A percentile compares a stretch with the other conserved stretches of the same genome.
phyloP scores from a whole-genome alignment of 163 green algal species.

The Volvox carteri region DNA sequence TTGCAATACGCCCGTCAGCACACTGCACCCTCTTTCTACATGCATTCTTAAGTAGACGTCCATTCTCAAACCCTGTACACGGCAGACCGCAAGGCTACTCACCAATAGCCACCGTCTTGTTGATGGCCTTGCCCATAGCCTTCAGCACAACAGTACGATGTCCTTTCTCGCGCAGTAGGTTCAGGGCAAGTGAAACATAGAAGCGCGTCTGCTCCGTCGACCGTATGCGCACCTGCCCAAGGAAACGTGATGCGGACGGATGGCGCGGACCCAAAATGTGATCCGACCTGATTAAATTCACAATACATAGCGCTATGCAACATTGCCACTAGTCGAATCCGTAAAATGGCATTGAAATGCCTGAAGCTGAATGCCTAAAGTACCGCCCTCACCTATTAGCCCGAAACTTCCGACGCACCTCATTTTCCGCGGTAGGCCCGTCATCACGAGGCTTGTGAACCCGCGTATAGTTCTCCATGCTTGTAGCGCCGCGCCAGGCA shows the following conservation, averaged over 20 bases:
- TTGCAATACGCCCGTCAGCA: no score
- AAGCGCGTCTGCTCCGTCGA: slow-evolving; percentile 79
- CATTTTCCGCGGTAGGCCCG: slow-evolving; percentile 26
- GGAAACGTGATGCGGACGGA: not conserved
- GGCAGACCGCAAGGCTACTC: not conserved
- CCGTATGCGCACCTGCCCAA: slow-evolving; percentile 81
- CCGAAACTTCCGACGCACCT: slow-evolving; percentile 23
- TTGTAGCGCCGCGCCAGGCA: not conserved
- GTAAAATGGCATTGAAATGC: no score
- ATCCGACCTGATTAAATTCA: not conserved
- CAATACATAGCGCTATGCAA: not conserved
- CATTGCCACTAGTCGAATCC: no score
- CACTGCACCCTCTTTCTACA: no score
- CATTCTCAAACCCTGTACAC: no score
- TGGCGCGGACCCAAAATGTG: not conserved
- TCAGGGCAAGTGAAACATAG: slow-evolving; percentile 86
- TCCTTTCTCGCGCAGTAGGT: slow-evolving; percentile 84
- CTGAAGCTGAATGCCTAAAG: no score
- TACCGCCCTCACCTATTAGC: no score
- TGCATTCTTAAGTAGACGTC: no score
- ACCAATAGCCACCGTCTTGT: slow-evolving; percentile 92
- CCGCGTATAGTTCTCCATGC: slow-evolving; percentile 48
- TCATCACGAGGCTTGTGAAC: slow-evolving; percentile 51
- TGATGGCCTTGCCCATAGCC: slow-evolving; percentile 93
- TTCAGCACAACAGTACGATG: slow-evolving; percentile 81